Evolutionary conservation across 2,329 filamentous ascomycete genomes (phyloP).

Genomic region (Nemania serpens): DNA sequence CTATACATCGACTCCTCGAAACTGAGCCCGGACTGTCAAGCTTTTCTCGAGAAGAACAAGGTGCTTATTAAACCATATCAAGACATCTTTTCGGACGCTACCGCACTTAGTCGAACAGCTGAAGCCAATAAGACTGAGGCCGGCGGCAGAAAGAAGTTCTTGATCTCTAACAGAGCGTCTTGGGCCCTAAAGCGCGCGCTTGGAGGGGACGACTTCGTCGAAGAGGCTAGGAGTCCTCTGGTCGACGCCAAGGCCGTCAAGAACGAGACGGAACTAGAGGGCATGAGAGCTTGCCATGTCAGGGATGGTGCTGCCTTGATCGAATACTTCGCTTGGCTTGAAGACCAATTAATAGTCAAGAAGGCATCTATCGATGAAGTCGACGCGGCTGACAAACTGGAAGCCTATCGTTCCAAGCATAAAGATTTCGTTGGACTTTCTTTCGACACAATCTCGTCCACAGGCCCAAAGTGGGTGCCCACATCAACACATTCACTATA

Average conservation of each 20-base stretch:
- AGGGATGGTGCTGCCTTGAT: slow-evolving; percentile 89
- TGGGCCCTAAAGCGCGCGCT: slow-evolving; percentile 90
- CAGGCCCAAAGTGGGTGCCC: slow-evolving; percentile 69
- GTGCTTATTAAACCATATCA: slow-evolving; percentile 82
- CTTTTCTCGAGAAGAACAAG: slow-evolving; percentile 70
- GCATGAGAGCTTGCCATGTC: slow-evolving; percentile 93
- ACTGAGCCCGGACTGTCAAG: slow-evolving; percentile 68
- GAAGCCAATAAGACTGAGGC: slow-evolving; percentile 40
- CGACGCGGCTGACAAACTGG: slow-evolving; percentile 87
- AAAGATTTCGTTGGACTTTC: slow-evolving; percentile 86
- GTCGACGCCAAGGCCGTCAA: slow-evolving; percentile 93
- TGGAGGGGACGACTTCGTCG: slow-evolving; percentile 82
- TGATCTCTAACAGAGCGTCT: slow-evolving; percentile 86
- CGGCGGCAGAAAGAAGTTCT: slow-evolving; percentile 65
- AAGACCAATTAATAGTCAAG: slow-evolving; percentile 80
- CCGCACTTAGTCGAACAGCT: slow-evolving; percentile 58
- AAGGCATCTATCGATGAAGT: slow-evolving; percentile 82
- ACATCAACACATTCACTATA: background rate
- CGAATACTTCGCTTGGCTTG: slow-evolving; percentile 96
- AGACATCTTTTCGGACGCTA: slow-evolving; percentile 78
- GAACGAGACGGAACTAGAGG: slow-evolving; percentile 84
- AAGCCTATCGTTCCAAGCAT: slow-evolving; percentile 69
- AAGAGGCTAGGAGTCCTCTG: slow-evolving; percentile 85
- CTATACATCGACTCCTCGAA: slow-evolving; percentile 86
- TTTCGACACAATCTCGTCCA: slow-evolving; percentile 95